Evolutionary conservation across 2,329 filamentous ascomycete species (phyloP), one percentile per base, ranked within the genome.

Genomic region (Thyridium curvatum): DNA sequence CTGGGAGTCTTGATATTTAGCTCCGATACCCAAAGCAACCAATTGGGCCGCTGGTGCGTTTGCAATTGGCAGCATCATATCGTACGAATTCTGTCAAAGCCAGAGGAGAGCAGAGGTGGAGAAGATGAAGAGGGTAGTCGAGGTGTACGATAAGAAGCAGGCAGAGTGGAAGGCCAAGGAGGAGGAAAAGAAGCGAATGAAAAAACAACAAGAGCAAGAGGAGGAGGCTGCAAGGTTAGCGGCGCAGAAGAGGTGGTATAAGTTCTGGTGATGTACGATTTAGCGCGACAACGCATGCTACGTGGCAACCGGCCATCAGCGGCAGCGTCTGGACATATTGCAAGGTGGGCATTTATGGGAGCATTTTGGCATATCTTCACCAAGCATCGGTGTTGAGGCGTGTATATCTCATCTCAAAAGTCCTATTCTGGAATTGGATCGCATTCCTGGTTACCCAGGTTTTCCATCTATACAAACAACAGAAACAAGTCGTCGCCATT

Each of bases 41-140:
- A 94, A 94, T 54, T 94, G 86, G 85, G 89, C 88, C 0, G 88
- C 93, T 6, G 86, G 81, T 7, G 72, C 79, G 29, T 94, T 93
- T 58, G 69, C 82, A 17, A 56, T 84, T 15, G 76, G 75, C 7
- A 82, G 84, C n/a, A 68, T 84, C 34, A 72, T 74, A 21, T 82
- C 83, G 37, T 93, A 89, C 63, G 87, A 96, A 62, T 88, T 84
- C 54, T 97, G 91, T 64, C 81, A 89, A 54, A 82, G 81, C 49
- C 74, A 77, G 45, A 74, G 89, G 42, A 71, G 77, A 35, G 72
- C 83, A 44, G 91, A 97, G 62, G 77, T 82, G 51, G 78, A 82
- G 45, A 84, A 87, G 45, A 91, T 98, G 81, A 84, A 85, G 59
- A 72, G 88, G 47, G 86, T 86, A 4, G 83, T 94, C 40, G 87